These are phyloP conservation scores for Exutisphaerella laricina DNA, from an alignment of 2,329 filamentous ascomycete species.

Conservation along the genomic window DNA sequence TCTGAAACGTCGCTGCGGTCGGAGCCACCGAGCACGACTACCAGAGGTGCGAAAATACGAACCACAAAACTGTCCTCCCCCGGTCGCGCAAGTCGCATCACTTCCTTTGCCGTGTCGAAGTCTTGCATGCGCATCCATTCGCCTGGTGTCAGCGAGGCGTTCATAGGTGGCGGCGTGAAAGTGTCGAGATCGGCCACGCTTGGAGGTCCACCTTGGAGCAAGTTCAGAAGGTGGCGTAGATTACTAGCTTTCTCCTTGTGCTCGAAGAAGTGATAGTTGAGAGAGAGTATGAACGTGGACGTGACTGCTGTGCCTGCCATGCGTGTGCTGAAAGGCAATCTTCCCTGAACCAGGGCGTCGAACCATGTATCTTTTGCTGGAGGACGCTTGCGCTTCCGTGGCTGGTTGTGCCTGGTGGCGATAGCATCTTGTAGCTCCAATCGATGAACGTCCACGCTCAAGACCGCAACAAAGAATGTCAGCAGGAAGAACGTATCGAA, in stretches of 20 bases:
- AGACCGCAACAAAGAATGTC: conserved; percentile 72
- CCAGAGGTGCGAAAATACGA: conserved; percentile 66
- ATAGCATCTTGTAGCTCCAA: conserved; percentile 71
- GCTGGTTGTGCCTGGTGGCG: conserved; percentile 34
- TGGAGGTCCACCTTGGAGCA: conserved; percentile 21
- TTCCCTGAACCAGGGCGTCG: conserved; percentile 58
- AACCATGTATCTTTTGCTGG: conserved; percentile 50
- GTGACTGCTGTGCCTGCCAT: conserved; percentile 70
- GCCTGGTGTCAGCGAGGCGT: conserved; percentile 68
- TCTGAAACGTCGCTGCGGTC: conserved; percentile 51
- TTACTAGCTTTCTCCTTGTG: conserved; percentile 41
- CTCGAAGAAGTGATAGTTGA: conserved; percentile 74
- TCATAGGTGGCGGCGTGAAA: conserved; percentile 52
- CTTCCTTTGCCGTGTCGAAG: conserved; percentile 69
- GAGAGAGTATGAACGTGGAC: conserved; percentile 63
- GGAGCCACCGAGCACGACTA: conserved; percentile 65
- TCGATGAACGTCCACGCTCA: conserved; percentile 72
- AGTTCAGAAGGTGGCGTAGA: conserved; percentile 28
- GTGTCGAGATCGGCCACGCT: conserved; percentile 25
- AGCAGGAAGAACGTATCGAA: conserved; percentile 75
- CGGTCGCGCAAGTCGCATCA: conserved; percentile 71
- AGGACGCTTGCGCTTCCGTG: conserved; percentile 20
- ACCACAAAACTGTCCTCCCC: conserved; percentile 66
- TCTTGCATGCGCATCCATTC: conserved; percentile 75
- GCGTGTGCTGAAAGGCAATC: conserved; percentile 62